A percentile compares a stretch with the other conserved stretches of the same genome.
Conservation (phyloP, 306 rosid genomes). For the Ziziphus jujuba region DNA sequence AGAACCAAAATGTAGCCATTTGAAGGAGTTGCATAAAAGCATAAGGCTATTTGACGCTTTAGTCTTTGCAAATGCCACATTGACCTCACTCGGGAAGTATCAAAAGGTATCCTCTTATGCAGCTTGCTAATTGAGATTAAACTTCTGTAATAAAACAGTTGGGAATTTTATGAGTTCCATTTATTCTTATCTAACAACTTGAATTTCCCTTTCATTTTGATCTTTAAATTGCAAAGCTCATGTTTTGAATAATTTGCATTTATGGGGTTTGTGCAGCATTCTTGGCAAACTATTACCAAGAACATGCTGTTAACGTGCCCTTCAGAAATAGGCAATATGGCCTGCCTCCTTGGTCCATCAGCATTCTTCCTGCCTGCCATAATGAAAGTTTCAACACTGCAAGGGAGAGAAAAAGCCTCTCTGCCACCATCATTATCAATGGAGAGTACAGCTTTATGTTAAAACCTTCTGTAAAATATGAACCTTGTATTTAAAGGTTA, state of each 20-base stretch:
- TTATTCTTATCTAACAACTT: neutral
- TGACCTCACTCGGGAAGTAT: slow-evolving; percentile 12
- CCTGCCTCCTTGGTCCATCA: slow-evolving; percentile 36
- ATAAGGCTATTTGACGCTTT: slow-evolving; percentile 27
- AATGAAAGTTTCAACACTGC: slow-evolving; percentile 27
- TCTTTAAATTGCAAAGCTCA: slow-evolving; percentile 20
- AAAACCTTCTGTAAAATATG: too few relatives aligned
- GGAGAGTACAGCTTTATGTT: neutral
- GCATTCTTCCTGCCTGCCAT: slow-evolving; percentile 34
- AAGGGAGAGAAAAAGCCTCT: neutral
- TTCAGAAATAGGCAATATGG: slow-evolving; percentile 10
- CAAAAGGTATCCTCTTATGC: slow-evolving; percentile 14
- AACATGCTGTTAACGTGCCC: slow-evolving; percentile 20
- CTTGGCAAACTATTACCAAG: slow-evolving; percentile 22
- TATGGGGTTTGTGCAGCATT: slow-evolving; percentile 28
- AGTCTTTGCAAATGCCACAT: slow-evolving; percentile 23
- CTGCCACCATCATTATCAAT: neutral
- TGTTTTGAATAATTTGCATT: slow-evolving; percentile 6
- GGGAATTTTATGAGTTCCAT: neutral
- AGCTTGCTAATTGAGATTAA: neutral
- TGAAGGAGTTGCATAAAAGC: slow-evolving; percentile 20
- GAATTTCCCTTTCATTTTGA: neutral
- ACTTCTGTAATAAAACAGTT: too few relatives aligned
- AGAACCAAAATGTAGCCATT: slow-evolving; percentile 32
- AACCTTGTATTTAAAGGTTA: neutral